Conservation (phyloP, 116 monocot genomes). For the Zostera marina region DNA sequence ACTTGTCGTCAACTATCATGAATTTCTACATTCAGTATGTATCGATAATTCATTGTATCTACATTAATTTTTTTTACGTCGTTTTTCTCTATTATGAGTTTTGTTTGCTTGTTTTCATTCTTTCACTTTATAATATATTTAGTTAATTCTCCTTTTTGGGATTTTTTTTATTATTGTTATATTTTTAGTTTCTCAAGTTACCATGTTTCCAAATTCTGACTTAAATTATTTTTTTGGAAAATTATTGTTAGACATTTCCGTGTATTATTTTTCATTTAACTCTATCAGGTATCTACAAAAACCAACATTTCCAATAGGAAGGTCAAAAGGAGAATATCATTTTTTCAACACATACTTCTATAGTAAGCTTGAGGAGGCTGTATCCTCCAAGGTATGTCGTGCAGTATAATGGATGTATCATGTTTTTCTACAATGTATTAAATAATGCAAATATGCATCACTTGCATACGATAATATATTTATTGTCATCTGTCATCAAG, state of each 20-base stretch:
- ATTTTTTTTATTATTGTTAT: neutral
- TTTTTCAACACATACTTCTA: constrained; percentile 95
- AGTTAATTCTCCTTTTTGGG: no score
- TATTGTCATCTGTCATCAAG: no score
- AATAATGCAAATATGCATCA: no score
- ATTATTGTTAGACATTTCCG: neutral
- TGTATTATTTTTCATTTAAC: neutral
- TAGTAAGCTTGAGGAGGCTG: constrained; percentile 68
- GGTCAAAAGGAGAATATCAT: constrained; percentile 40
- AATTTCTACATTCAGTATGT: constrained; percentile 90
- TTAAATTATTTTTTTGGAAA: neutral
- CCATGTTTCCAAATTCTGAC: neutral
- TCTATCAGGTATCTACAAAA: constrained; percentile 65
- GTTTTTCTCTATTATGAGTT: neutral
- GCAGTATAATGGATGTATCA: neutral
- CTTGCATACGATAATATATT: no score
- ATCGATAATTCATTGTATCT: neutral
- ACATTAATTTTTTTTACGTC: neutral
- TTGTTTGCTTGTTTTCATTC: neutral
- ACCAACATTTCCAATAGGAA: constrained; percentile 10
- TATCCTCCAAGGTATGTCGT: constrained; percentile 37
- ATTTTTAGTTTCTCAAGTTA: neutral
- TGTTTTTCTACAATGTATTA: no score
- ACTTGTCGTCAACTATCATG: constrained; percentile 78
- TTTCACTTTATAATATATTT: no score